Percentiles rank a stretch among this genome's conserved stretches.
Evolutionary conservation across 441 rosid genomes (phyloP).

Genomic region (Corymbia citriodora): DNA sequence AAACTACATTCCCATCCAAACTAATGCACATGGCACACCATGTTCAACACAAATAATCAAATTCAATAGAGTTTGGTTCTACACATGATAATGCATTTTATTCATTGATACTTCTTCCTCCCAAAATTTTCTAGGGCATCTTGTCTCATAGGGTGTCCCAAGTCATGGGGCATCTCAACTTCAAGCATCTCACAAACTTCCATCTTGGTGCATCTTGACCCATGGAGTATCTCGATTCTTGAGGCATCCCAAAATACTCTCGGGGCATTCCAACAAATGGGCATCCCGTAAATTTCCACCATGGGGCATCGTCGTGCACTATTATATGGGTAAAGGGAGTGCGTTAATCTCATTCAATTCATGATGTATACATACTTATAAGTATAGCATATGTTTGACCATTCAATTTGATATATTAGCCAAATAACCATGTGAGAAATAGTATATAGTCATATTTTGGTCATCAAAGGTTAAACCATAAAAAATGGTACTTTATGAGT

Average conservation of each 20-base stretch:
- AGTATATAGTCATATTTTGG: too few relatives aligned
- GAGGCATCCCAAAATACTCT: not conserved
- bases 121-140: rapidly evolving
- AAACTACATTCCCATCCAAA: not conserved
- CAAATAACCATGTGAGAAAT: too few relatives aligned
- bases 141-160: too few relatives aligned
- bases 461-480: too few relatives aligned
- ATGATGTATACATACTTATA: too few relatives aligned
- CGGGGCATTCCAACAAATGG: not conserved
- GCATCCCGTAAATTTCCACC: not conserved
- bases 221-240: not conserved
- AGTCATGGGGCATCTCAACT: not conserved
- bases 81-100: not conserved
- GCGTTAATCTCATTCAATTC: not conserved
- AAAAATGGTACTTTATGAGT: too few relatives aligned
- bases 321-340: not conserved
- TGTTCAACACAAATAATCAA: not conserved
- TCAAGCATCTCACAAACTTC: not conserved
- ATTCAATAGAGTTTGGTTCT: not conserved
- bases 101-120: not conserved
- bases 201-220: not conserved
- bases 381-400: too few relatives aligned
- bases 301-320: not conserved
- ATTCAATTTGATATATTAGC: too few relatives aligned
- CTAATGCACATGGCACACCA: not conserved